Percentiles rank a stretch among this genome's conserved stretches.
Evolutionary conservation across 192 early-diverging fungal species (phyloP).

Genomic region (Backusella tuberculispora): DNA sequence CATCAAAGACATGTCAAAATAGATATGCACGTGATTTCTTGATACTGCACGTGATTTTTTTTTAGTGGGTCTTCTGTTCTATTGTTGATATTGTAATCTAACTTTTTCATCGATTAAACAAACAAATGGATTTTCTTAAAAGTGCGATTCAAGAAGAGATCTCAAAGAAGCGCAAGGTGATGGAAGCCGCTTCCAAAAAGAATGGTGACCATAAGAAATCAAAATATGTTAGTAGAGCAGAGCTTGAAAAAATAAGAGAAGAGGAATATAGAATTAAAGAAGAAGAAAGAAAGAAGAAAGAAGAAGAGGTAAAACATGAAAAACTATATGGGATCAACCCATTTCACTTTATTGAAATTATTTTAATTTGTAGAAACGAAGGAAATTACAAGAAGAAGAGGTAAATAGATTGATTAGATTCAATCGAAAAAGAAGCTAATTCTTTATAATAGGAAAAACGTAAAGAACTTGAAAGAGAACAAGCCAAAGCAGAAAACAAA

Average conservation of each 20-base stretch:
- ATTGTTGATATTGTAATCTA: neutral
- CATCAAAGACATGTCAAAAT: no score
- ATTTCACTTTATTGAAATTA: neutral
- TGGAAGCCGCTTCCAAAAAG: constrained; percentile 40
- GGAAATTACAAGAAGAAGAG: constrained; percentile 22
- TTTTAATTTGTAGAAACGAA: constrained; percentile 15
- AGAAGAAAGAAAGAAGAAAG: constrained; percentile 56
- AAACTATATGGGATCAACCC: constrained; percentile 6
- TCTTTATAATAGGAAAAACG: constrained; percentile 1
- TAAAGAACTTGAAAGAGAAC: constrained; percentile 35
- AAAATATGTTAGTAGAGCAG: constrained; percentile 86
- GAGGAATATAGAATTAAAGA: constrained; percentile 57
- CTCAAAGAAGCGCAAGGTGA: constrained; percentile 72
- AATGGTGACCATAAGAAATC: constrained; percentile 47
- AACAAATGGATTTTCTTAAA: constrained; percentile 39
- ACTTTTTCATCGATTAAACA: neutral
- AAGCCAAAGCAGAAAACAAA: constrained; percentile 26
- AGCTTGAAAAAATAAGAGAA: constrained; percentile 69
- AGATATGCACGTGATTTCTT: no score
- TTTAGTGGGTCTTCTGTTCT: no score
- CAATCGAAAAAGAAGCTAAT: neutral
- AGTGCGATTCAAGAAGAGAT: constrained; percentile 66
- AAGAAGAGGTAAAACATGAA: constrained; percentile 48
- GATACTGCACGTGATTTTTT: no score
- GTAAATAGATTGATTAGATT: constrained; percentile 18